These are phyloP conservation scores for Parmelia sp. DNA, from an alignment of 495 filamentous ascomycete genomes.

Conservation along the genomic window DNA sequence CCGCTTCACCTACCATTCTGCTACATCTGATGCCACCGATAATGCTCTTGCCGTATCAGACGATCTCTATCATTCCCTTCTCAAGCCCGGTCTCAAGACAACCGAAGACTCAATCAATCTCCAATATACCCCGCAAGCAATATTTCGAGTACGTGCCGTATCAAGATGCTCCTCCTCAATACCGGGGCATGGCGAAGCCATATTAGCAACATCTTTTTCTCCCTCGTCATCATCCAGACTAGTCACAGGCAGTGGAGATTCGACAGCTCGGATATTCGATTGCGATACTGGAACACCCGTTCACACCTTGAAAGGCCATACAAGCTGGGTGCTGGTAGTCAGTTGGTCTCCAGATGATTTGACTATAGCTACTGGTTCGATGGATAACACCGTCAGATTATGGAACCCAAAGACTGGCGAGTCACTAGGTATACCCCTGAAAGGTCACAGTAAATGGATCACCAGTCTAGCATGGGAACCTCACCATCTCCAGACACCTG, in stretches of 20 bases:
- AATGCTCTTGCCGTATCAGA: conserved; percentile 53
- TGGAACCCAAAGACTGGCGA: conserved; percentile 87
- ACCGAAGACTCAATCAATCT: conserved; percentile 72
- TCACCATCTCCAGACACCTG: conserved; percentile 73
- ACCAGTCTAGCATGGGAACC: conserved; percentile 88
- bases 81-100: conserved; percentile 42
- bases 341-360: conserved; percentile 78
- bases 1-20: conserved; percentile 67
- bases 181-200: conserved; percentile 85
- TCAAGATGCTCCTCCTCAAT: conserved; percentile 85
- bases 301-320: conserved; percentile 86
- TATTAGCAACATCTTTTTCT: conserved; percentile 83
- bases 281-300: conserved; percentile 89
- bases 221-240: conserved; percentile 72
- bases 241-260: conserved; percentile 85
- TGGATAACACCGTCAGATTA: conserved; percentile 85
- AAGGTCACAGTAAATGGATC: conserved; percentile 89
- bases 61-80: conserved; percentile 67
- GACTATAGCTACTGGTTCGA: conserved; percentile 82
- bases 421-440: conserved; percentile 66
- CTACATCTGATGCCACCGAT: conserved; percentile 39
- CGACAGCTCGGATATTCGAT: conserved; percentile 91
- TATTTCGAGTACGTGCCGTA: conserved; percentile 90
- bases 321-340: conserved; percentile 85
- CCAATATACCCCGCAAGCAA: conserved; percentile 81